Evolutionary conservation across 495 filamentous ascomycete genomes (phyloP).

Genomic region (Xylaria intraflava): DNA sequence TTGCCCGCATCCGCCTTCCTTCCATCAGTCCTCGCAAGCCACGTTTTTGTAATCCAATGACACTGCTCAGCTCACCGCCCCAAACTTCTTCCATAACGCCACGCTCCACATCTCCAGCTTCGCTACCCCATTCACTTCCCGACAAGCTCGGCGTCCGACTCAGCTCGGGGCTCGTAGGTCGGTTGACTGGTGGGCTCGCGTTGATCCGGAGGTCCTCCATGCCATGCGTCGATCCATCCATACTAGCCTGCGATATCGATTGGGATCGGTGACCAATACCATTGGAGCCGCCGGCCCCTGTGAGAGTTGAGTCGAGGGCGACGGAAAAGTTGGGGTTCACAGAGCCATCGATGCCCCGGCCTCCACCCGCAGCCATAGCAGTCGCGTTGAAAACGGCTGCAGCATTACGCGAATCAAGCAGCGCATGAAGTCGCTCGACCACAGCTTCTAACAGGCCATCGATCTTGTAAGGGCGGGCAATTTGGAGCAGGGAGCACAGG

Average conservation of each 20-base stretch:
- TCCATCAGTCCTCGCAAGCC: slow-evolving; percentile 93
- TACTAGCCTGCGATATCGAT: slow-evolving; percentile 19
- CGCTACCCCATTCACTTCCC: slow-evolving; percentile 45
- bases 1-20: slow-evolving; percentile 71
- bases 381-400: slow-evolving; percentile 97
- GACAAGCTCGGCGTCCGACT: slow-evolving; percentile 42
- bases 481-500: slow-evolving; percentile 87
- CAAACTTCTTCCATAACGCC: slow-evolving; percentile 55
- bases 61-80: slow-evolving; percentile 78
- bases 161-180: slow-evolving; percentile 40
- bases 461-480: slow-evolving; percentile 86
- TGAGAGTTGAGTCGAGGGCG: slow-evolving; percentile 11
- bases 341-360: slow-evolving; percentile 56
- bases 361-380: slow-evolving; percentile 94
- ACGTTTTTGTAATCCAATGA: slow-evolving; percentile 94
- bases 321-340: slow-evolving; percentile 45
- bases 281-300: slow-evolving; percentile 11
- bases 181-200: slow-evolving; percentile 29
- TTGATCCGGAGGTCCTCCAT: slow-evolving; percentile 33
- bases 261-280: slow-evolving; percentile 14
- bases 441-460: slow-evolving; percentile 88
- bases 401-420: slow-evolving; percentile 87
- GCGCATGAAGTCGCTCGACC: slow-evolving; percentile 82
- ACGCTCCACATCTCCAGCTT: slow-evolving; percentile 34
- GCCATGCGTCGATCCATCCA: slow-evolving; percentile 14